phyloP scores from a whole-genome alignment of 495 filamentous ascomycete species.

The Bathelium albidoporum region DNA sequence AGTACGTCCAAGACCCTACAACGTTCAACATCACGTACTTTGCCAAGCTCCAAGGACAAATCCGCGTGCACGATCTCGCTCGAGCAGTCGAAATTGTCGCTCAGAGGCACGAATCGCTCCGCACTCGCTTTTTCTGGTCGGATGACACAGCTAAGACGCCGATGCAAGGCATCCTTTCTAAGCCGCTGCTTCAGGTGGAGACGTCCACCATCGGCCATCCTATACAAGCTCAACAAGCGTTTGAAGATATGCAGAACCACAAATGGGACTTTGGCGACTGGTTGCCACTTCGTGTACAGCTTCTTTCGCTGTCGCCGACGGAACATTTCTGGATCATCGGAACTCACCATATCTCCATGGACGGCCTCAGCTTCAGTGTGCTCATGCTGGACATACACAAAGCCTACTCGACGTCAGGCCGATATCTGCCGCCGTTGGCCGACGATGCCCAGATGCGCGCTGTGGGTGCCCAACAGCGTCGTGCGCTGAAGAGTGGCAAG shows the following conservation, averaged over 20 bases:
- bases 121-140: not conserved
- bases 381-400: constrained; percentile 11
- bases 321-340: constrained; percentile 10
- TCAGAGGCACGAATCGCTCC: not conserved
- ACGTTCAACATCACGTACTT: not conserved
- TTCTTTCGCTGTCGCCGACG: not conserved
- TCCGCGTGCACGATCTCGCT: not conserved
- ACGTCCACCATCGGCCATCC: too few species aligned
- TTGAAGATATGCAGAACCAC: not conserved
- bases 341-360: constrained; percentile 17
- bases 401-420: too few species aligned
- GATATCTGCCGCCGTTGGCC: too few species aligned
- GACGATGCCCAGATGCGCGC: not conserved
- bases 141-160: not conserved
- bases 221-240: not conserved
- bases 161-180: not conserved
- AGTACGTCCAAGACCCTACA: not conserved
- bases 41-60: not conserved
- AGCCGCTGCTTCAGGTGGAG: not conserved
- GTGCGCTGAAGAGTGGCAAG: too few species aligned
- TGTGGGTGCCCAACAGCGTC: constrained; percentile 6
- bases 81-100: not conserved
- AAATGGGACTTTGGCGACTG: not conserved
- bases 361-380: constrained; percentile 12
- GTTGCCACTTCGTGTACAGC: not conserved